These are phyloP conservation scores for Leccinum arenicola DNA, from an alignment of 768 basidiomycete genomes.

Conservation along the genomic window DNA sequence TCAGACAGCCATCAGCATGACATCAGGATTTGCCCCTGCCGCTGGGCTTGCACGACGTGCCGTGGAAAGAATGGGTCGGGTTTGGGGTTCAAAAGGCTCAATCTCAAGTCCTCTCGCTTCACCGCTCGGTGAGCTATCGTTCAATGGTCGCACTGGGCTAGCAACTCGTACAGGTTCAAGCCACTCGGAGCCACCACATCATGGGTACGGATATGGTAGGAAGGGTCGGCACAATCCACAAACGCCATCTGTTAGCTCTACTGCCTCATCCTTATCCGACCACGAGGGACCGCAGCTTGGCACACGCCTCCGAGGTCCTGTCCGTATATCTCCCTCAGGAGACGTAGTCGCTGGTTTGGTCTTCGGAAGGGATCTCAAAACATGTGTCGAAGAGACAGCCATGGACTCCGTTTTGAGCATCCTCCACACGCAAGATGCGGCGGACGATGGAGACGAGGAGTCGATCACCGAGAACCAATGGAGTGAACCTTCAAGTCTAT, in stretches of 20 bases:
- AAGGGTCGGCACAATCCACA: conserved; percentile 55
- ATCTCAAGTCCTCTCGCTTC: conserved; percentile 44
- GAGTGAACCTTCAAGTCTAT: conserved; percentile 22
- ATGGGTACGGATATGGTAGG: conserved; percentile 24
- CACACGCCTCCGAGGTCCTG: conserved; percentile 51
- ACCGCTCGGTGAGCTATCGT: conserved; percentile 41
- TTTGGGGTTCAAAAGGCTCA: conserved; percentile 47
- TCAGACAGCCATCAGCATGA: conserved; percentile 73
- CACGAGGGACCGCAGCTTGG: conserved; percentile 56
- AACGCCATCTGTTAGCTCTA: conserved; percentile 56
- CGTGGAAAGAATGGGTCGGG: conserved; percentile 73
- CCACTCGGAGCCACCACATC: conserved; percentile 29
- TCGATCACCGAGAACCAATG: background rate
- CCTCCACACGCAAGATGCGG: conserved; percentile 7
- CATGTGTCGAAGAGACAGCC: conserved; percentile 56
- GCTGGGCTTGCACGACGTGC: conserved; percentile 75
- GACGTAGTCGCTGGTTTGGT: conserved; percentile 50
- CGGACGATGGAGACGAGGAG: background rate
- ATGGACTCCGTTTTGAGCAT: conserved; percentile 29
- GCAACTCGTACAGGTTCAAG: conserved; percentile 41
- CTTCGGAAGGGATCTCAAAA: conserved; percentile 60
- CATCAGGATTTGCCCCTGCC: conserved; percentile 63
- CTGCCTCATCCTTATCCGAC: conserved; percentile 47
- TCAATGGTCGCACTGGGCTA: conserved; percentile 32
- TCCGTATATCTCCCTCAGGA: conserved; percentile 35